These are phyloP conservation scores for Elaeis guineensis DNA, from an alignment of 176 grass and related monocot genomes.

Conservation along the genomic window DNA sequence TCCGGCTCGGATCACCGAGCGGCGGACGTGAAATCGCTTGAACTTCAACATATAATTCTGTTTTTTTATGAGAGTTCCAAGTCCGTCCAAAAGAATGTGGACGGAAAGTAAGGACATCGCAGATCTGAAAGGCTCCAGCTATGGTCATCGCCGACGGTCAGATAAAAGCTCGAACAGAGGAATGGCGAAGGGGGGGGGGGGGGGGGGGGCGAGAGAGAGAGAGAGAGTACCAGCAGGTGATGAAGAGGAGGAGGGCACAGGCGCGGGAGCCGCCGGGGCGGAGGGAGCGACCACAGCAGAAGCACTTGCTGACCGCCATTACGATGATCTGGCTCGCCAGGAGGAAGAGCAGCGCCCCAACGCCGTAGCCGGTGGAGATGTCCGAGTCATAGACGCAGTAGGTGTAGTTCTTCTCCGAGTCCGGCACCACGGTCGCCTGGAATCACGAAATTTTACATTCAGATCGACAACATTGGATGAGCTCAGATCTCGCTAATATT, in stretches of 20 bases:
- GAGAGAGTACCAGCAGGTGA: constrained; percentile 52
- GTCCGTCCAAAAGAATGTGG: no score
- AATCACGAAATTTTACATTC: no score
- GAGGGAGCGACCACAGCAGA: constrained; percentile 76
- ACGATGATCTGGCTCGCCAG: constrained; percentile 47
- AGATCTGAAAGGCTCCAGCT: background rate
- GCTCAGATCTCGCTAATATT: background rate
- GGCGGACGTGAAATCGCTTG: no score
- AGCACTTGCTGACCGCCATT: constrained; percentile 62
- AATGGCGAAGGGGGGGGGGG: background rate
- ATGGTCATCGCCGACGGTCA: constrained; percentile 8
- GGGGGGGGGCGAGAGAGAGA: background rate
- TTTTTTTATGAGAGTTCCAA: no score
- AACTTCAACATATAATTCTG: no score
- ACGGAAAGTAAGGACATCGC: background rate
- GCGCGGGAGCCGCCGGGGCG: constrained; percentile 67
- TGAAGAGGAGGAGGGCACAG: constrained; percentile 69
- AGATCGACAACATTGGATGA: background rate
- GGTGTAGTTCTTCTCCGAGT: constrained; percentile 57
- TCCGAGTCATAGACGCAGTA: constrained; percentile 83
- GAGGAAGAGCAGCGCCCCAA: constrained; percentile 71
- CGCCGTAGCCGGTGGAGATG: constrained; percentile 72
- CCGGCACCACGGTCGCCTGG: constrained; percentile 52
- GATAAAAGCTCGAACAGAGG: background rate
- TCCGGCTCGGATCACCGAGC: no score